Percentiles rank a stretch among this genome's conserved stretches.
phyloP scores from a whole-genome alignment of 2,329 filamentous ascomycete species.

The Allantophomopsis lycopodina region DNA sequence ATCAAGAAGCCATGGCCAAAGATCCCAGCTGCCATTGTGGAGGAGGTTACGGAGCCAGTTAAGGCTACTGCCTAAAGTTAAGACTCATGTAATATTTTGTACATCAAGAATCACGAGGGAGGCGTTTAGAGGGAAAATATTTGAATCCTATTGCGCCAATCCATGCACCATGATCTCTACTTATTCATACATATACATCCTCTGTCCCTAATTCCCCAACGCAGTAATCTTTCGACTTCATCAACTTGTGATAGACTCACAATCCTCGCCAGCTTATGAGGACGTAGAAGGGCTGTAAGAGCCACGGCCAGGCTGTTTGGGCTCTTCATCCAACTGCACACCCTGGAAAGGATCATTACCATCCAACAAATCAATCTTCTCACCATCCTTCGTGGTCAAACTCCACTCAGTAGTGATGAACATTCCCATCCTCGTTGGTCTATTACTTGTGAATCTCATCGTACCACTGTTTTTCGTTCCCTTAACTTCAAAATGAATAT shows the following conservation, averaged over 20 bases:
- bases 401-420: conserved; percentile 62
- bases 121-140: conserved; percentile 11
- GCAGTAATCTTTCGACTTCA: conserved; percentile 4
- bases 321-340: conserved; percentile 26
- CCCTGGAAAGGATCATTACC: conserved; percentile 54
- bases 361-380: conserved; percentile 59
- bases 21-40: conserved; percentile 34
- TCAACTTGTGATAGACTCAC: conserved; percentile 2
- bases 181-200: conserved; percentile 3
- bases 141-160: conserved; percentile 2
- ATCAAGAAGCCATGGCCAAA: conserved; percentile 71
- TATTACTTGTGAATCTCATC: conserved; percentile 69
- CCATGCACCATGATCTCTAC: conserved; percentile 3
- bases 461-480: conserved; percentile 57
- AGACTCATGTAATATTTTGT: neutral
- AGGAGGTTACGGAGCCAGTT: conserved; percentile 28
- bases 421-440: conserved; percentile 45
- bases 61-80: conserved; percentile 20
- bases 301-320: conserved; percentile 23
- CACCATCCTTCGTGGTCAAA: conserved; percentile 29
- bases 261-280: conserved; percentile 2
- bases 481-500: conserved; percentile 78
- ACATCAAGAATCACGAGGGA: conserved; percentile 3
- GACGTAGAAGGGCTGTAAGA: conserved; percentile 18
- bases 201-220: conserved; percentile 6